Evolutionary conservation across 1,284 basidiomycete species (phyloP), one percentile per base, ranked within the genome.

Genomic region (Ceratobasidium sp.): DNA sequence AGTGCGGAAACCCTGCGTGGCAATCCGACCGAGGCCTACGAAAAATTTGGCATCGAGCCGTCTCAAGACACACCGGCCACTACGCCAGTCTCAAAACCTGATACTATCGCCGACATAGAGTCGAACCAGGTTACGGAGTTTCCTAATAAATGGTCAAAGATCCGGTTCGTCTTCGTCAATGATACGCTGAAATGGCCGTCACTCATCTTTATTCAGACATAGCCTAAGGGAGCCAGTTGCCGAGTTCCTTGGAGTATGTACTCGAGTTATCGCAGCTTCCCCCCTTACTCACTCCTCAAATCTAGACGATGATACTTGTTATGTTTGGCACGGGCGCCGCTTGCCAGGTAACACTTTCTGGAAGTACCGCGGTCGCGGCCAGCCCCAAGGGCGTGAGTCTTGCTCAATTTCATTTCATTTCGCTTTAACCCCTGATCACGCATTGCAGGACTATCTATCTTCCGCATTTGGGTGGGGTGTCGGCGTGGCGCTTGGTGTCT

Each of bases 151-250:
- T 76, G 73, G 73, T 40, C 73, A 1, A 62, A 65, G 66, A 75
- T 75, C 42, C 44, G 73, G 73, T 75, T 28, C 17, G 46, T 56
- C 28, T 26, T 52, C 10, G 7, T 6, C 5, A 20, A 23, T 20
- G 38, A 44, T n/a, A 13, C 44, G 26, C 4, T 33, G 33, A 33
- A 33, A 12, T 48, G 52, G 38, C 40, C 38, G 20, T 44, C 17
- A 23, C 3, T n/a, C 10, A 40, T n/a, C 17, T 64, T 44, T 40
- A 44, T 26, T 17, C 61, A 64, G 61, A 40, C 61, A 64, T 40
- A 42, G 3, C 28, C 81, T 93, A 61, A 87, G 90, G 78, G 91
- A 93, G 83, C 89, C 91, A 23, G 87, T 87, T 50, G 93, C 92
- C 6, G 92, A 94, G 83, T 92, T 93, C 81, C 82, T 93, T 62